Evolutionary conservation across 495 filamentous ascomycete species (phyloP), one percentile per base, ranked within the genome.

Genomic region (Annulohypoxylon moriforme): DNA sequence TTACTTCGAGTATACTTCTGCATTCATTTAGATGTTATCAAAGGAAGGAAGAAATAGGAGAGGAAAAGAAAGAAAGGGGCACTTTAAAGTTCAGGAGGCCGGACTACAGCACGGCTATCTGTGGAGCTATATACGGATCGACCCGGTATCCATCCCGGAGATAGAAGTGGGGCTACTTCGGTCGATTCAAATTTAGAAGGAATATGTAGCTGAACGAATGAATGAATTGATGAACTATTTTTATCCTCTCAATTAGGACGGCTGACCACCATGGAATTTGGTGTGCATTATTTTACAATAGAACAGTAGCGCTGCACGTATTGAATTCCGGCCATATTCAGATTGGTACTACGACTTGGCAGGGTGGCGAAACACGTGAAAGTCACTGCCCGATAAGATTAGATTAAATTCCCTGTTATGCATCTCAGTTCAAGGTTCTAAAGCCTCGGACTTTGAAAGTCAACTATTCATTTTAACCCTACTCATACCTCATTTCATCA

Each of bases 101-200:
- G 55, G 34, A 40, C 34, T 27, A 58, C 55, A 58, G 44, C 59
- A 49, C 59, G 59, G 59, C 42, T 61, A 52, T 64, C 13, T 64
- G 22, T 64, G 60, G 60, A 25, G 60, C 60, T 14, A 25, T n/a
- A 22, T 18, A 20, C 33, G 22, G 27, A 33, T 38, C 18, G 31
- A 3, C 25, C 46, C 46, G 49, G 34, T 18, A 29, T 5, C n/a
- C n/a, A n/a, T 3, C 22, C 22, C 47, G 49, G 49, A 13, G 38
- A 22, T 18, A 8, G 38, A n/a, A 18, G 53, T n/a, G 53, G 53
- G 53, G 16, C 53, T 1, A 53, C 38, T 22, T 16, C 7, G 18
- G 16, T 33, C 14, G 9, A 55, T 16, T 31, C 50, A 7, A 11
- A 31, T 31, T 25, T 13, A 50, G 13, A 55, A 33, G 29, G 29